Conservation (phyloP, 2,329 filamentous ascomycete species). For the Colletotrichum limetticola region DNA sequence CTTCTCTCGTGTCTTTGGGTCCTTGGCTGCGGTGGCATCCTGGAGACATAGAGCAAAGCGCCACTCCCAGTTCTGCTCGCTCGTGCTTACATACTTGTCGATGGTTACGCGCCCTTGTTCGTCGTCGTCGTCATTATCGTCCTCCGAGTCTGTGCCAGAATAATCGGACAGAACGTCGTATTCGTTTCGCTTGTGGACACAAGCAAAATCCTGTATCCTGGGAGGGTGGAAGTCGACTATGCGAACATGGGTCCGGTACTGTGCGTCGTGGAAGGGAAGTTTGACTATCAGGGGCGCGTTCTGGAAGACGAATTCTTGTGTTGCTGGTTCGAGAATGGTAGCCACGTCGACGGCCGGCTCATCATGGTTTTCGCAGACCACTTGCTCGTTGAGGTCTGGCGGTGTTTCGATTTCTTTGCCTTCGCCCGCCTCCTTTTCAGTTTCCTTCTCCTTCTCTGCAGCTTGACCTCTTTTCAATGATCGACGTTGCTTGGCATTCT, state of each 20-base stretch:
- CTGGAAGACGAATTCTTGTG: constrained; percentile 56
- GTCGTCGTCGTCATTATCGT: constrained; percentile 44
- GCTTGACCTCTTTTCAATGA: constrained; percentile 11
- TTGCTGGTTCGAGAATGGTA: constrained; percentile 51
- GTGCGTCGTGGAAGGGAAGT: constrained; percentile 81
- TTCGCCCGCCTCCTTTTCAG: constrained; percentile 38
- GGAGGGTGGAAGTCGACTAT: constrained; percentile 84
- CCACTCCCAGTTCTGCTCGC: constrained; percentile 77
- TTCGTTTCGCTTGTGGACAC: constrained; percentile 55
- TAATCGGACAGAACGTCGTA: constrained; percentile 61
- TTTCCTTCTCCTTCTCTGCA: constrained; percentile 23
- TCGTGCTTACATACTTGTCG: constrained; percentile 37
- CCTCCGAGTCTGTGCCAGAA: constrained; percentile 44
- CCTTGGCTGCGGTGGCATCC: constrained; percentile 60
- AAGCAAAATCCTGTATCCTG: constrained; percentile 77
- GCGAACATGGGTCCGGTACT: constrained; percentile 76
- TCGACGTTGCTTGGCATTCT: constrained; percentile 41
- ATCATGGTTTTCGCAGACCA: constrained; percentile 58
- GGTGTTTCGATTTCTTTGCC: constrained; percentile 40
- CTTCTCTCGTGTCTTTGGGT: constrained; percentile 49
- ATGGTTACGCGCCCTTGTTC: constrained; percentile 37
- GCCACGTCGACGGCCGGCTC: constrained; percentile 48
- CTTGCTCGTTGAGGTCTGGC: constrained; percentile 48
- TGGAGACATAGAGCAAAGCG: constrained; percentile 83
- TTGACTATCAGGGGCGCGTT: constrained; percentile 46